These are phyloP conservation scores for Erodium moschatum DNA, from an alignment of 441 rosid genomes.

Conservation along the genomic window DNA sequence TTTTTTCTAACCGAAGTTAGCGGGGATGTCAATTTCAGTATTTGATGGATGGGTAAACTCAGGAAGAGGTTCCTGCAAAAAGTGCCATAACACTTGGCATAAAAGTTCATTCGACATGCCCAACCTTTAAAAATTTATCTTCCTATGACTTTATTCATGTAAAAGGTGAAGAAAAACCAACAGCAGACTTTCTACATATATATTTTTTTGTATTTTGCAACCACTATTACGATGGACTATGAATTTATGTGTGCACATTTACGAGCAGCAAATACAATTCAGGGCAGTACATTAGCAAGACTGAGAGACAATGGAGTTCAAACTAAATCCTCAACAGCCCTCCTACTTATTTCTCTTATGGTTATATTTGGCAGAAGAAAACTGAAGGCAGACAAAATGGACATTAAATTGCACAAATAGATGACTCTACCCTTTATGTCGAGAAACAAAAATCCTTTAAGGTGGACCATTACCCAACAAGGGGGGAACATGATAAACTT, in stretches of 20 bases:
- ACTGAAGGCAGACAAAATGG: background rate
- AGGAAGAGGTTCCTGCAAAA: constrained; percentile 49
- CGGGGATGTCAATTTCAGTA: constrained; percentile 45
- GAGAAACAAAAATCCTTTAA: background rate
- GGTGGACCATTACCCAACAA: background rate
- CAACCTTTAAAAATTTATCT: background rate
- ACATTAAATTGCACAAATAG: background rate
- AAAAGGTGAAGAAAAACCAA: too few species aligned
- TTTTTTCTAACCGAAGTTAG: constrained; percentile 44
- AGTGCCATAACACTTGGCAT: constrained; percentile 19
- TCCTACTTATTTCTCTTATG: background rate
- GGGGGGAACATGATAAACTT: constrained; percentile 8
- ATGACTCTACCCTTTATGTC: too few species aligned
- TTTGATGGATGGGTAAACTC: constrained; percentile 60
- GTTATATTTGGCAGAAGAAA: background rate
- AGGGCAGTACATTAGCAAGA: background rate
- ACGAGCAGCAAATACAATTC: background rate
- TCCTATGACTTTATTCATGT: too few species aligned
- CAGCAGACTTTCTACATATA: too few species aligned
- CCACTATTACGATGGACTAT: too few species aligned
- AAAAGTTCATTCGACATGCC: background rate
- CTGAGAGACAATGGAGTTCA: background rate
- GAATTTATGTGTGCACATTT: too few species aligned
- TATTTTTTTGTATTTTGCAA: too few species aligned
- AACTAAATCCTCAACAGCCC: background rate